These are phyloP conservation scores for Xanthoconium purpureum DNA, from an alignment of 768 basidiomycete species.

Conservation along the genomic window DNA sequence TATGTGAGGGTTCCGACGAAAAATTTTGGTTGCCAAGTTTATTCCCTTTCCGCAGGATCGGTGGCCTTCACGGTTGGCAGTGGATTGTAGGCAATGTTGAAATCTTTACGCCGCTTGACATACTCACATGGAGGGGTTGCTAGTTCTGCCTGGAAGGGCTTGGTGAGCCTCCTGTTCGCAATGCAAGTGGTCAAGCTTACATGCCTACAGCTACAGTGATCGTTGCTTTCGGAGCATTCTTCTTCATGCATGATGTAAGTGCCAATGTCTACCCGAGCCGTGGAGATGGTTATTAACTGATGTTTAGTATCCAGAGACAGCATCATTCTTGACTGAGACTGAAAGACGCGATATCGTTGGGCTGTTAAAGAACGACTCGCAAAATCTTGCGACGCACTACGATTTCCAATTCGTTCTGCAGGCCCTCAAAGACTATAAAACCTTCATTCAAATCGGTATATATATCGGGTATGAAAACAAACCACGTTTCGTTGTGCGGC, in stretches of 20 bases:
- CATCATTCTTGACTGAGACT: slow-evolving; percentile 46
- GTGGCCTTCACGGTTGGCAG: slow-evolving; percentile 35
- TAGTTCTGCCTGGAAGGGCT: slow-evolving; percentile 33
- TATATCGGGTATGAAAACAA: slow-evolving; percentile 38
- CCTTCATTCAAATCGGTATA: slow-evolving; percentile 32
- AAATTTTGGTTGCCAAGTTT: not conserved
- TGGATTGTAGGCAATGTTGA: slow-evolving; percentile 32
- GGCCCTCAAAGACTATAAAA: slow-evolving; percentile 47
- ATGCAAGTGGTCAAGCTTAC: not conserved
- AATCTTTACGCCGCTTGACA: not conserved
- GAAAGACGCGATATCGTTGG: slow-evolving; percentile 40
- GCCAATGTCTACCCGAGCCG: not conserved
- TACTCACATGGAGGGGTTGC: slow-evolving; percentile 5
- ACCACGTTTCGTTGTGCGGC: not conserved
- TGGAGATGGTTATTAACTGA: slow-evolving; percentile 1
- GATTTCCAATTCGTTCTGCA: slow-evolving; percentile 46
- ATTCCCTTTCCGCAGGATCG: slow-evolving; percentile 13
- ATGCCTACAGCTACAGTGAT: slow-evolving; percentile 18
- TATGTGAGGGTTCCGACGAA: slow-evolving; percentile 22
- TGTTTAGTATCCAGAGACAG: slow-evolving; percentile 53
- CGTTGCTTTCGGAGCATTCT: slow-evolving; percentile 34
- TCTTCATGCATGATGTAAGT: slow-evolving; percentile 53
- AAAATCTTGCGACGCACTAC: slow-evolving; percentile 45
- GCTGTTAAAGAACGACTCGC: slow-evolving; percentile 42
- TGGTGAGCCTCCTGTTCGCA: slow-evolving; percentile 9